Evolutionary conservation across 345 rosid genomes (phyloP).

Genomic region (Salix caprea): DNA sequence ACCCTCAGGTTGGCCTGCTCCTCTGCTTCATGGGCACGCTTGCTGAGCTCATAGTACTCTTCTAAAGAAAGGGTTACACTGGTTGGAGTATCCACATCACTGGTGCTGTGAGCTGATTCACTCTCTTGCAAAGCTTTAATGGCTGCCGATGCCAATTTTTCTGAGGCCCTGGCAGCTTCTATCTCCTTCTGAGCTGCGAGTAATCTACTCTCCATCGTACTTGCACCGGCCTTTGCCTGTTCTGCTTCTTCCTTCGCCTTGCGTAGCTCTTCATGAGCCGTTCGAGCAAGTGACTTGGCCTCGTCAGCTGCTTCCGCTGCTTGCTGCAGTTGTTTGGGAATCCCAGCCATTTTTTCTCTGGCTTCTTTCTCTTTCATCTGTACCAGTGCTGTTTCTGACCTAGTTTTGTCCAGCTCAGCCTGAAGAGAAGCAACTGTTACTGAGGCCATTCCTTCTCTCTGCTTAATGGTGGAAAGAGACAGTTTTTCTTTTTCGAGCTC

Average conservation of each 20-base stretch:
- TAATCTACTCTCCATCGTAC: constrained; percentile 65
- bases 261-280: constrained; percentile 66
- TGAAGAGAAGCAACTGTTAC: constrained; percentile 68
- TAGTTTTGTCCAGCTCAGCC: constrained; percentile 67
- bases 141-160: constrained; percentile 75
- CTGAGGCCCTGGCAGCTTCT: constrained; percentile 83
- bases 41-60: constrained; percentile 88
- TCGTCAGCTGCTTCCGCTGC: constrained; percentile 76
- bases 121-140: constrained; percentile 85
- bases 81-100: constrained; percentile 39
- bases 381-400: constrained; percentile 47
- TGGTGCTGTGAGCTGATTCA: constrained; percentile 41
- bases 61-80: constrained; percentile 69
- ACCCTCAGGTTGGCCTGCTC: constrained; percentile 69
- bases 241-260: constrained; percentile 76
- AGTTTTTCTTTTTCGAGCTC: constrained; percentile 68
- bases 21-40: constrained; percentile 70
- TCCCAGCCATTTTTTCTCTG: constrained; percentile 50
- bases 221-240: constrained; percentile 74
- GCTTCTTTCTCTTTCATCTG: constrained; percentile 66
- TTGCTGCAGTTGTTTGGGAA: constrained; percentile 69
- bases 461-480: constrained; percentile 51
- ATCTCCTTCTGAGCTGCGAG: constrained; percentile 75
- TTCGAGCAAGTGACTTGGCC: constrained; percentile 60
- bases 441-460: constrained; percentile 86